A percentile compares a stretch with the other conserved stretches of the same genome.
phyloP scores from a whole-genome alignment of 176 grass and related monocot species.

The Eragrostis nindensis region DNA sequence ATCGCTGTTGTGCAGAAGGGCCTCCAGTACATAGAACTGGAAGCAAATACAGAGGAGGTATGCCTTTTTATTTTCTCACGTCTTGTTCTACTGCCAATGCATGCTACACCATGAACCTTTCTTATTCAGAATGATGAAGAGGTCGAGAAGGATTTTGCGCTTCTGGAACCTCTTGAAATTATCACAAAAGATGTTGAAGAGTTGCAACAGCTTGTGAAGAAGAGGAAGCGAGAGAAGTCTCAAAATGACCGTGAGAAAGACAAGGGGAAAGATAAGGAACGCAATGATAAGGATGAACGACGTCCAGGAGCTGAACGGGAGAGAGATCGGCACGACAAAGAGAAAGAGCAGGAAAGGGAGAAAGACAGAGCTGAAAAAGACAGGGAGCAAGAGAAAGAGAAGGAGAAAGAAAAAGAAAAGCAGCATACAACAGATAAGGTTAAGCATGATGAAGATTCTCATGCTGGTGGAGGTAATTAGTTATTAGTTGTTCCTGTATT shows the following conservation, averaged over 20 bases:
- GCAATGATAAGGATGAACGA: constrained; percentile 58
- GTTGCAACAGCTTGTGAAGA: constrained; percentile 90
- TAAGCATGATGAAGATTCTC: constrained; percentile 61
- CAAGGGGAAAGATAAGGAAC: constrained; percentile 71
- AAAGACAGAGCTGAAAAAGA: constrained; percentile 62
- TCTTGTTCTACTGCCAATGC: neutral
- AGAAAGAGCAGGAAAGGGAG: constrained; percentile 72
- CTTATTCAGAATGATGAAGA: constrained; percentile 77
- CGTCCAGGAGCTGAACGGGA: constrained; percentile 57
- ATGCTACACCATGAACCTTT: constrained; percentile 32
- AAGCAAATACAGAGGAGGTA: constrained; percentile 85
- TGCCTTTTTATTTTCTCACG: constrained; percentile 35
- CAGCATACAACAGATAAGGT: constrained; percentile 61
- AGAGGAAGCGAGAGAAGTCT: constrained; percentile 64
- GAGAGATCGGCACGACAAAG: constrained; percentile 66
- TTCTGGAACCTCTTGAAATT: constrained; percentile 94
- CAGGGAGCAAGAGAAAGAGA: constrained; percentile 61
- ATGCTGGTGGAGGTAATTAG: constrained; percentile 67
- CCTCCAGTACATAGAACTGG: constrained; percentile 95
- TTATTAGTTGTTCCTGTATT: constrained; percentile 31
- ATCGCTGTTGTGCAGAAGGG: constrained; percentile 95
- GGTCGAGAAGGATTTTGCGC: constrained; percentile 76
- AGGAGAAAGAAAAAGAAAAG: constrained; percentile 69
- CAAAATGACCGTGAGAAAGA: constrained; percentile 69
- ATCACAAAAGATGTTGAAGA: constrained; percentile 91